Evolutionary conservation across 2,329 filamentous ascomycete species (phyloP).

Genomic region (Aureobasidium sp.): DNA sequence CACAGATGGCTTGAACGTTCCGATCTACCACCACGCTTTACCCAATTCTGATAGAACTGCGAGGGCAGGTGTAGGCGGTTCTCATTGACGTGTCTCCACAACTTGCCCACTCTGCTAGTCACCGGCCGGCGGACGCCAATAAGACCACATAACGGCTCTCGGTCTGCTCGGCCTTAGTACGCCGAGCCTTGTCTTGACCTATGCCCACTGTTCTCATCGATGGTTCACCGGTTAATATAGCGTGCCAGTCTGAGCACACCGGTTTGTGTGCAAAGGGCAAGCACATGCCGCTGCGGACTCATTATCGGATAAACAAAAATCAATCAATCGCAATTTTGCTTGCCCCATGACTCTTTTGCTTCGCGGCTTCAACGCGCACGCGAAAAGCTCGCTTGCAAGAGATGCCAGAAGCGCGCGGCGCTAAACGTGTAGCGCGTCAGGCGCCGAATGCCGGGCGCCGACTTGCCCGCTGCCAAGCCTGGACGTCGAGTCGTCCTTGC

Average conservation of each 20-base stretch:
- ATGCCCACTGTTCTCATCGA: background rate
- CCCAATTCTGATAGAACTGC: slow-evolving; percentile 8
- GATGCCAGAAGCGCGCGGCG: background rate
- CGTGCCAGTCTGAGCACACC: background rate
- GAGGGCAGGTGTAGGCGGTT: slow-evolving; percentile 6
- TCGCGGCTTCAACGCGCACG: background rate
- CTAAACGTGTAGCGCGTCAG: background rate
- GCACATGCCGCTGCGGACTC: background rate
- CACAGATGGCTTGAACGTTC: background rate
- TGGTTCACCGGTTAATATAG: slow-evolving; percentile 12
- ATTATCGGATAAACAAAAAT: slow-evolving; percentile 7
- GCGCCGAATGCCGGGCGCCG: background rate
- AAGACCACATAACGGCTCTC: background rate
- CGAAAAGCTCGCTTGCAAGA: background rate
- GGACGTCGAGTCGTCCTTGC: slow-evolving; percentile 8
- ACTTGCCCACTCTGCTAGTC: background rate
- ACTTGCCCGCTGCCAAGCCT: background rate
- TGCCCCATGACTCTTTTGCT: background rate
- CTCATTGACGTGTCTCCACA: background rate
- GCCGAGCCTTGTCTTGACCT: background rate
- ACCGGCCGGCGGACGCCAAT: background rate
- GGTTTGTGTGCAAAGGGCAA: background rate
- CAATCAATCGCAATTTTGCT: background rate
- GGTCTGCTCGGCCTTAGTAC: background rate
- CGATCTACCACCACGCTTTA: background rate